A percentile compares a stretch with the other conserved stretches of the same genome.
Conservation (phyloP, 805 yeast species). For the Monosporozyma servazzii region DNA sequence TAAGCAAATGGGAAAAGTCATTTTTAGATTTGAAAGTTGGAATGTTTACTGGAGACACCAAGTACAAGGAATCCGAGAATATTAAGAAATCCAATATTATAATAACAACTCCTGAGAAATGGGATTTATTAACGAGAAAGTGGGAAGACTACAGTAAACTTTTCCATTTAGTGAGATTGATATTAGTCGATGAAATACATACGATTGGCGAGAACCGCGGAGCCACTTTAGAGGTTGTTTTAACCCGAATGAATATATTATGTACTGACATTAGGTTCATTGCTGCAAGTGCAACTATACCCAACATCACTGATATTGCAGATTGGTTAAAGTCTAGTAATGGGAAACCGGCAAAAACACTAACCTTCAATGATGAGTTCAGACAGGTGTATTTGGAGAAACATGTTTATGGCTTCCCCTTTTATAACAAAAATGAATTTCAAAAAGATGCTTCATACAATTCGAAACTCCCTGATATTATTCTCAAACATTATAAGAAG, state of each 20-base stretch:
- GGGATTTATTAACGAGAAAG: constrained; percentile 48
- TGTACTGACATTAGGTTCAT: constrained; percentile 33
- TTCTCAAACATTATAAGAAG: constrained; percentile 31
- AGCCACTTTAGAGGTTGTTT: constrained; percentile 39
- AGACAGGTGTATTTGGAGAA: constrained; percentile 37
- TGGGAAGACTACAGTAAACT: constrained; percentile 37
- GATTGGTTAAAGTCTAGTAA: constrained; percentile 32
- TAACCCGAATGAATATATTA: constrained; percentile 39
- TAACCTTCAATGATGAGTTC: constrained; percentile 39
- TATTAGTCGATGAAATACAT: constrained; percentile 43
- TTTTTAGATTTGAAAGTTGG: constrained; percentile 40
- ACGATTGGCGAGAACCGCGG: constrained; percentile 39
- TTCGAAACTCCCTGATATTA: constrained; percentile 33
- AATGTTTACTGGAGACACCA: constrained; percentile 47
- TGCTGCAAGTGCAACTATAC: constrained; percentile 46
- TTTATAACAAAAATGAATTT: constrained; percentile 34
- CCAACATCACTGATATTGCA: constrained; percentile 42
- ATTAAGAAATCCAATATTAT: constrained; percentile 43
- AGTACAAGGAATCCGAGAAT: constrained; percentile 35
- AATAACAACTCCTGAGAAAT: constrained; percentile 54
- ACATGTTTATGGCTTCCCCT: constrained; percentile 37
- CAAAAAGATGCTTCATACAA: constrained; percentile 40
- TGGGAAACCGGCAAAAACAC: constrained; percentile 26
- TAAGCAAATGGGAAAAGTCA: constrained; percentile 37
- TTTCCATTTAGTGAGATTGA: constrained; percentile 36